Base-by-base conservation (phyloP, 225 moss, liverwort and hornwort species). In the Lunularia cruciata region DNA sequence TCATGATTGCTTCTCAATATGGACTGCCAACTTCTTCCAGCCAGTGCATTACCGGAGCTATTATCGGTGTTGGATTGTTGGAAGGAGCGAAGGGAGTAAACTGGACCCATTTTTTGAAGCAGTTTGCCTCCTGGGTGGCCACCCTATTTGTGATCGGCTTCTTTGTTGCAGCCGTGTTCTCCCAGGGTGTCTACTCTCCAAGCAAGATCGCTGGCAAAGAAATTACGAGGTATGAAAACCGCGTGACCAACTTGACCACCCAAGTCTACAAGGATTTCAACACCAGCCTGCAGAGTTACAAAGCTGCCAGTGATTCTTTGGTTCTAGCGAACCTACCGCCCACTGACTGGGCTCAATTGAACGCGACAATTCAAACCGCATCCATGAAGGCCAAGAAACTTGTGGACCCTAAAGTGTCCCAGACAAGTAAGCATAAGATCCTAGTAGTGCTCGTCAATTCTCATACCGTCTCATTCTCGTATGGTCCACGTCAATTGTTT, bases 1-100 rank as follows among this genome's bases (percentile, higher is more conserved):
- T 89, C 76, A 85, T 87, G 87, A 72, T 89, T 25, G 70, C 87
- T 16, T 57, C 87, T 0, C 89, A 89, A 71, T 89, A 87, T 30
- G 85, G 89, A 1, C 60, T 89, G 26, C 89, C 89, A 8, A 83
- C 83, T 9, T 89, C 89, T 1, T 85, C 87, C 6, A 72, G 76
- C 67, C 86, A 81, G 64, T 83, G 83, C 68, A 67, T 86, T 4
- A 80, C 80, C 0, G 86, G 86, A 1, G 83, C 83, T 2, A 83
- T 86, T 43, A 83, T 86, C 18, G 86, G 83, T 2, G 84, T 82
- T 27, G 87, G 85, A 8, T 48, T 87, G 57, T 13, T 87, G 67
- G 87, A 87, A 33, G 85, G 84, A 3, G 46, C 82, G 1, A 60
- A 39, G 43, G 85, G 87, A 0, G 82, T 83, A 0, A 87, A 87